Base-by-base conservation (phyloP, 148 eudicot species). In the Tetragonia tetragonoides region DNA sequence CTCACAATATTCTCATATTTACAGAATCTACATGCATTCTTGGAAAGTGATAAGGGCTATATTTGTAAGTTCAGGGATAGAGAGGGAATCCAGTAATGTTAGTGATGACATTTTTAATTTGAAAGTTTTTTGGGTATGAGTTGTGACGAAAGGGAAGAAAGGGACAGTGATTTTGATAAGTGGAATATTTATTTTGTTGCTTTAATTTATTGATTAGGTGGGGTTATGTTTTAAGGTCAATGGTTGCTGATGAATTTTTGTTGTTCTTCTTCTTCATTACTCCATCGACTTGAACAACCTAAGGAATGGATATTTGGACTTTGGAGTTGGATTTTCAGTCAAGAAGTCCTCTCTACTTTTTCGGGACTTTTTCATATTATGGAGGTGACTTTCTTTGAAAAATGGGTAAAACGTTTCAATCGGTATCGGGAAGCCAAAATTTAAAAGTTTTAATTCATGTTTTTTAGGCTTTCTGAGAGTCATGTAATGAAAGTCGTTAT, bases 81-180 rank as follows among this genome's bases (percentile, higher is more conserved):
- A 28, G 60, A n/a, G 64, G 64, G 64, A 46, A 21, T 47, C 11
- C 47, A 65, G 42, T 14, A 28, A 28, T 28, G 34, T 28, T 28
- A 15, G n/a, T 67, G 70, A 56, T 10, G 47, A 41, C 24, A 51
- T 41, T 76, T 2, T 49, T 28, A 39, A 39, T 39, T 60, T 59
- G 68, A 46, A 77, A 77, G 73, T 72, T 77, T 72, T 77, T 63
- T 38, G 23, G 49, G 57, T n/a, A 3, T 16, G 62, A 18, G 62
- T 57, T 4, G 71, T 82, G 84, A 82, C 77, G 75, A 68, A 56
- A 47, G 42, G 47, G 47, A 0, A 20, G 84, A 82, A 16, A 68
- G 61, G 28, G 84, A 82, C 77, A 39, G 37, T 72, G 77, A 81
- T 72, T 57, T 54, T 37, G 68, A 23, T 60, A 40, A 21, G 46